phyloP scores from a whole-genome alignment of 2,329 filamentous ascomycete genomes.

The Atkinsonella texensis region DNA sequence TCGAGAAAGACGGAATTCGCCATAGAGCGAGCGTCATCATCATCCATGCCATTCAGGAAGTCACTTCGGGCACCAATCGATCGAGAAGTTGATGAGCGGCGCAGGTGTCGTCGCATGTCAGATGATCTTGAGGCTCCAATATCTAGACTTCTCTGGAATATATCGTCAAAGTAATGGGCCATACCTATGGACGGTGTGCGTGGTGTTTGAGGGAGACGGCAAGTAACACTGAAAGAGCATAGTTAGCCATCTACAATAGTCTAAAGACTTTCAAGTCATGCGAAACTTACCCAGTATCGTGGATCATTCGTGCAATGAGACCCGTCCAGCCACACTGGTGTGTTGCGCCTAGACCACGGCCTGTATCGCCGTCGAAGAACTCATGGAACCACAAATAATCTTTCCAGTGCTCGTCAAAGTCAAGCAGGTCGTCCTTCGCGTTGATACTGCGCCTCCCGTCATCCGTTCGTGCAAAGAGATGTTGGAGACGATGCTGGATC shows the following conservation, averaged over 20 bases:
- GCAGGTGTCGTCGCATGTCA: conserved; percentile 40
- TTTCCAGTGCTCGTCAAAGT: conserved; percentile 89
- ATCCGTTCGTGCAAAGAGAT: conserved; percentile 75
- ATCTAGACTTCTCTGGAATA: conserved; percentile 42
- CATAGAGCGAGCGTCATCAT: conserved; percentile 24
- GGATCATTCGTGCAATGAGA: conserved; percentile 90
- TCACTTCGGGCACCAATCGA: conserved; percentile 79
- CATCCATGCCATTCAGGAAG: conserved; percentile 43
- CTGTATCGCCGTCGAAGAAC: conserved; percentile 89
- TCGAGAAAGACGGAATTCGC: conserved; percentile 21
- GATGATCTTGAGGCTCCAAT: conserved; percentile 24
- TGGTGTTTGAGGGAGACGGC: conserved; percentile 84
- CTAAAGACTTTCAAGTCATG: not conserved
- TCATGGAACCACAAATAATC: conserved; percentile 83
- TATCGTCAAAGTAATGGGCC: conserved; percentile 91
- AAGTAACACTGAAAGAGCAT: conserved; percentile 53
- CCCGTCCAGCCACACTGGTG: conserved; percentile 98
- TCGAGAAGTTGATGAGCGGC: conserved; percentile 69
- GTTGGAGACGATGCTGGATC: conserved; percentile 86
- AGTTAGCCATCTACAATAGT: conserved; percentile 3
- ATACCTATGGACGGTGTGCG: conserved; percentile 75
- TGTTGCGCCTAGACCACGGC: conserved; percentile 78
- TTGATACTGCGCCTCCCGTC: conserved; percentile 85
- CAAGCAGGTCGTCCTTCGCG: conserved; percentile 68
- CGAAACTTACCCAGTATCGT: conserved; percentile 79